Base-by-base conservation (phyloP, 2,329 filamentous ascomycete genomes). In the Penicillium italicum region DNA sequence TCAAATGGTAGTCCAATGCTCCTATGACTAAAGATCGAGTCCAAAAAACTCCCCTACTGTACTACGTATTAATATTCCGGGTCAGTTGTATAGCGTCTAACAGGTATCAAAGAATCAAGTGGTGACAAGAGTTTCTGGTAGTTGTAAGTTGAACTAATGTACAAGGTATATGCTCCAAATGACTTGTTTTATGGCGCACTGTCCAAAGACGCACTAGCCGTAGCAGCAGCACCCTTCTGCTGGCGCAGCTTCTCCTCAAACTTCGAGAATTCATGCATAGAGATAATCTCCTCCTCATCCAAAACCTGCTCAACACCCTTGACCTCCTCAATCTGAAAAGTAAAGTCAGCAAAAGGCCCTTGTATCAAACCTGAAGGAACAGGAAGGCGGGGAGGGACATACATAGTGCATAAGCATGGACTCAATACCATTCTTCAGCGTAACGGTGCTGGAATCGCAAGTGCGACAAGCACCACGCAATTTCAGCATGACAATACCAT, bases 391-490 rank as follows among this genome's bases (percentile, higher is more conserved):
- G 20, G 43, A 50, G 18, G 34, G 43, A 85, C 88, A 83, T 74
- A 91, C 89, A 74, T 94, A 94, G 74, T 93, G 90, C 90, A 96
- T 97, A 72, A 97, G 75, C 94, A 99, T 97, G 63, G 90, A 90
- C 81, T 99, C 94, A 65, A 99, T 99, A 7, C 94, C 94, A 72
- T 95, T 97, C 81, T 96, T 96, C 63, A 99, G 76, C 30, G 94
- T 99, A 34, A 97, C 92, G 0, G 94, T 97, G 72, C 92, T 97
- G 43, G 90, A 96, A 74, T 97, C 94, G 73, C 94, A 99, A 20
- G 93, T 97, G 62, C 94, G 82, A 75, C 94, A 99, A 20, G 94
- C 94, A 16, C 94, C 94, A 46, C 93, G 82, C 66, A 99, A 76
- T 81, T 96, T 97, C 67, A 96, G 72, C 66, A 85, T 72, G n/a